Evolutionary conservation across 2,329 filamentous ascomycete genomes (phyloP).

Genomic region (Fusarium devonianum): DNA sequence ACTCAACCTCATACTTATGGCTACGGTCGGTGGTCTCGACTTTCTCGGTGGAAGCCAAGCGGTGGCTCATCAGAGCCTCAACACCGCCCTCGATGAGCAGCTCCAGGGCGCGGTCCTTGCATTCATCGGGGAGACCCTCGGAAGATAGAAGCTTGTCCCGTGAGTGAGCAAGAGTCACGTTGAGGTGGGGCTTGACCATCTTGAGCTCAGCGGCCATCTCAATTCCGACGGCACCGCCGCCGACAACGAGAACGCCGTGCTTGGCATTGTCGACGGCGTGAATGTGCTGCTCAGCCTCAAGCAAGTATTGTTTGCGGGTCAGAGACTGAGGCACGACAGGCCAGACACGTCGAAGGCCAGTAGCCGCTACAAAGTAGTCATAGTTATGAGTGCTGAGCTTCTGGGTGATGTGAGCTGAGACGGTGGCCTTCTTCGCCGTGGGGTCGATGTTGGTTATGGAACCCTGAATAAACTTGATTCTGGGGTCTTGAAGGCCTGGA

Average conservation of each 20-base stretch:
- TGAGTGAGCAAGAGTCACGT: slow-evolving; percentile 79
- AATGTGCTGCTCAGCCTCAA: slow-evolving; percentile 68
- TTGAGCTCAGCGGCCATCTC: slow-evolving; percentile 85
- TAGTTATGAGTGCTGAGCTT: slow-evolving; percentile 59
- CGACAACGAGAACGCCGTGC: slow-evolving; percentile 74
- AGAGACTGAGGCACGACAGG: slow-evolving; percentile 75
- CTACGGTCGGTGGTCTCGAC: slow-evolving; percentile 54
- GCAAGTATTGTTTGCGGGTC: slow-evolving; percentile 67
- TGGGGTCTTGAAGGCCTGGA: slow-evolving; percentile 67
- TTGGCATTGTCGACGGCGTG: slow-evolving; percentile 58
- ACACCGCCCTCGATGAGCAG: slow-evolving; percentile 69
- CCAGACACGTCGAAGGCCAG: slow-evolving; percentile 73
- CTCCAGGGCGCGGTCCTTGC: slow-evolving; percentile 67
- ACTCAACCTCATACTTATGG: slow-evolving; percentile 57
- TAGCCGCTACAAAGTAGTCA: slow-evolving; percentile 78
- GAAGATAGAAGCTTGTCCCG: slow-evolving; percentile 73
- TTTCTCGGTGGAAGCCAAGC: slow-evolving; percentile 59
- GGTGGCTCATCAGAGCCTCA: slow-evolving; percentile 67
- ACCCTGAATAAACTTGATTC: slow-evolving; percentile 71
- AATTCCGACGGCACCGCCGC: slow-evolving; percentile 79
- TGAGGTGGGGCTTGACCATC: slow-evolving; percentile 65
- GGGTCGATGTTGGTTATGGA: slow-evolving; percentile 68
- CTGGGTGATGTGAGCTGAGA: slow-evolving; percentile 58
- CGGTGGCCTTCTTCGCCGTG: slow-evolving; percentile 64
- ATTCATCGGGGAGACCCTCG: slow-evolving; percentile 74